Conservation (phyloP, 2,329 filamentous ascomycete genomes). For the Talaromyces pinophilus region DNA sequence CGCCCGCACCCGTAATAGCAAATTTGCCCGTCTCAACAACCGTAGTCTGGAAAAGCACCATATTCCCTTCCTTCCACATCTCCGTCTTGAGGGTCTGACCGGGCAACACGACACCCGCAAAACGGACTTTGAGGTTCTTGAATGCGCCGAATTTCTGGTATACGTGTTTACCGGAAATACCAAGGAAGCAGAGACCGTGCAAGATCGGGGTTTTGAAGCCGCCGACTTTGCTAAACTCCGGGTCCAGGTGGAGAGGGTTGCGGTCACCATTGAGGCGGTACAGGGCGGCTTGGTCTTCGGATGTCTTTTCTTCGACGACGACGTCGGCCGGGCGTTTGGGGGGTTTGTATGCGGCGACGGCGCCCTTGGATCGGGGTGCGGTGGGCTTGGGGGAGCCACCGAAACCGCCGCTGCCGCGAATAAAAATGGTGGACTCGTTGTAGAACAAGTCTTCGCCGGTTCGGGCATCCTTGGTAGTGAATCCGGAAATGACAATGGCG, state of each 20-base stretch:
- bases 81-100: constrained; percentile 89
- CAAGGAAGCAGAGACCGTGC: constrained; percentile 95
- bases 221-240: constrained; percentile 88
- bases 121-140: constrained; percentile 91
- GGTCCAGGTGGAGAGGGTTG: constrained; percentile 96
- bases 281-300: constrained; percentile 85
- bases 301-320: constrained; percentile 81
- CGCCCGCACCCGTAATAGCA: constrained; percentile 78
- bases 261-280: constrained; percentile 94
- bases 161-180: constrained; percentile 86
- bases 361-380: constrained; percentile 72
- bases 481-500: constrained; percentile 76
- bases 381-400: constrained; percentile 72
- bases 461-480: constrained; percentile 79
- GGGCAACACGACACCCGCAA: constrained; percentile 80
- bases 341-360: constrained; percentile 75
- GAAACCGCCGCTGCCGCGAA: constrained; percentile 88
- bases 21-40: constrained; percentile 93
- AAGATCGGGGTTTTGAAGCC: constrained; percentile 94
- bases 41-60: constrained; percentile 80
- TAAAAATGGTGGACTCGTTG: constrained; percentile 92
- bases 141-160: constrained; percentile 78
- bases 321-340: constrained; percentile 76
- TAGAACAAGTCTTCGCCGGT: constrained; percentile 93
- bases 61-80: constrained; percentile 87